Conservation (phyloP, 345 rosid genomes). For the Microcos paniculata region DNA sequence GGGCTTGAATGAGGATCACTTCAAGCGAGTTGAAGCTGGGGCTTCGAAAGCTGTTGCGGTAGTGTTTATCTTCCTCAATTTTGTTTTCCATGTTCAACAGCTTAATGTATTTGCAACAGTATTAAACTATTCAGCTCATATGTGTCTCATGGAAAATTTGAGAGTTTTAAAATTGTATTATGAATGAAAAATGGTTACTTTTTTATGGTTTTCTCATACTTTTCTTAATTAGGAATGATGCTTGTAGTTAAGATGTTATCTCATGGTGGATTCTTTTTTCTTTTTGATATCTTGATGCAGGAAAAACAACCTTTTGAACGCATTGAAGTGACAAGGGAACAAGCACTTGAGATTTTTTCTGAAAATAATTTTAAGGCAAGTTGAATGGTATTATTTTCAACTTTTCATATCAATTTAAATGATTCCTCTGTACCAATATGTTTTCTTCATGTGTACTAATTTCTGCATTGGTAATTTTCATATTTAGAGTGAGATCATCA, state of each 20-base stretch:
- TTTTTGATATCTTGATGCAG: conserved; percentile 30
- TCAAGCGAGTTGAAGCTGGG: conserved; percentile 66
- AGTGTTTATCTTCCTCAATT: conserved; percentile 21
- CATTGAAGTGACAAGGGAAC: conserved; percentile 87
- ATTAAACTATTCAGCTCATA: background rate
- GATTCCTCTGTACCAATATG: conserved; percentile 3
- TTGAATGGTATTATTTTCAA: conserved; percentile 9
- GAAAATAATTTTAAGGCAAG: conserved; percentile 87
- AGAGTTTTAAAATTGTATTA: background rate
- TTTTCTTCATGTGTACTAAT: conserved; percentile 16
- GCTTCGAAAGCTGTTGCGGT: conserved; percentile 81
- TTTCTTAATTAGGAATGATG: background rate
- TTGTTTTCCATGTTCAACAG: background rate
- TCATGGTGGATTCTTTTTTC: background rate
- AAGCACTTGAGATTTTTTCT: conserved; percentile 87
- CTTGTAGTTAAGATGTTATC: background rate
- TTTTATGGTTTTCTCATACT: background rate
- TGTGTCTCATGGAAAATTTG: background rate
- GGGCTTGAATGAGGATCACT: conserved; percentile 86
- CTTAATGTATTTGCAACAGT: background rate
- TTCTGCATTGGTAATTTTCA: conserved; percentile 12
- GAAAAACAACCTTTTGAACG: conserved; percentile 93
- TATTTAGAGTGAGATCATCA: conserved; percentile 88
- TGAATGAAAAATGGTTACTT: background rate
- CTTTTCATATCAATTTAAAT: background rate